phyloP scores from a whole-genome alignment of 768 basidiomycete species.

The Tricholoma saponaceum region DNA sequence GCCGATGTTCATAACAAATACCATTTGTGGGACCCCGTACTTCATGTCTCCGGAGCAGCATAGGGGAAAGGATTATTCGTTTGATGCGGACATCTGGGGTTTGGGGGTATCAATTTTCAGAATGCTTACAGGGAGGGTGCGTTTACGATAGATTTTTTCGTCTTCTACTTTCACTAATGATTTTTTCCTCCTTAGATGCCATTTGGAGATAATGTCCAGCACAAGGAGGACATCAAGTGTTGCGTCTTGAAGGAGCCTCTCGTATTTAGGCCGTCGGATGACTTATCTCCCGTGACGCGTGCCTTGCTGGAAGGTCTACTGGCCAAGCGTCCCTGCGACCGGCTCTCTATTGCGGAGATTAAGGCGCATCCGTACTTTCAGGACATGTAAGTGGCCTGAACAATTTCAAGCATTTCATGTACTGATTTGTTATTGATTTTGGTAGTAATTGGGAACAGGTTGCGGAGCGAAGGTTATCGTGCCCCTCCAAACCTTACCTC shows the following conservation, averaged over 20 bases:
- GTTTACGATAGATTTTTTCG: not conserved
- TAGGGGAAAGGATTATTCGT: not conserved
- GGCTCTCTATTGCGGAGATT: not conserved
- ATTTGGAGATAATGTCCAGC: not conserved
- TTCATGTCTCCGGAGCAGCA: conserved; percentile 7
- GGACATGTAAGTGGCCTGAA: not conserved
- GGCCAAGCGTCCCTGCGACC: not conserved
- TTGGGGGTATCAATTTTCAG: not conserved
- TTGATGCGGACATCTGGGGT: conserved; percentile 3
- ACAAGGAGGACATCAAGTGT: not conserved
- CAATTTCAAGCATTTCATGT: not conserved
- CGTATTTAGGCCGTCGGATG: not conserved
- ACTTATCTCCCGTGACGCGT: not conserved
- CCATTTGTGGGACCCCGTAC: conserved; percentile 1
- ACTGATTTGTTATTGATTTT: not conserved
- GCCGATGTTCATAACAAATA: not conserved
- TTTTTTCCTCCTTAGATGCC: not conserved
- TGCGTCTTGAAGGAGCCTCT: not conserved
- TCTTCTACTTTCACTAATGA: not conserved
- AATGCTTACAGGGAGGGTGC: conserved; percentile 4
- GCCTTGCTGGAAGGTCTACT: conserved; percentile 1
- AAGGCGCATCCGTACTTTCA: conserved; percentile 1
- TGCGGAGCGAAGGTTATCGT: not conserved
- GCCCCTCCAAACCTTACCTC: not conserved
- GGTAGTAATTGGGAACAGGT: not conserved